Conservation (phyloP, 108 stramenopile species). For the Poteriospumella lacustris region DNA sequence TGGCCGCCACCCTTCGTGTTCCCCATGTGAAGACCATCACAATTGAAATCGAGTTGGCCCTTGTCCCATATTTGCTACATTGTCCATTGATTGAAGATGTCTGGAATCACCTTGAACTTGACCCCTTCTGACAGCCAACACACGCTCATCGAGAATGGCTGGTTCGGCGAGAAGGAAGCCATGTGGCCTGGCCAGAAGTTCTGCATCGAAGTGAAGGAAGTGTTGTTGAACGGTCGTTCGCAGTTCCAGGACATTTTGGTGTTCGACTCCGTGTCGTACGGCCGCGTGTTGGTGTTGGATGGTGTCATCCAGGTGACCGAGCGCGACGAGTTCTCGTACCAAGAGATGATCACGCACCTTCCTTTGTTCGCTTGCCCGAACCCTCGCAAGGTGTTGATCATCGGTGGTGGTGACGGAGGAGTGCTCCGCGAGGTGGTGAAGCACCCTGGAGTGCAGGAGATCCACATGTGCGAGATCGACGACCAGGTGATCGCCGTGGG, state of each 20-base stretch:
- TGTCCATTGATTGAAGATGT: too few species aligned
- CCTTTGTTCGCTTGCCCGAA: slow-evolving; percentile 79
- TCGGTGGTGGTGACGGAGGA: slow-evolving; percentile 97
- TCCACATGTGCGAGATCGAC: slow-evolving; percentile 94
- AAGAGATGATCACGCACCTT: slow-evolving; percentile 95
- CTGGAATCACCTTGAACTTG: too few species aligned
- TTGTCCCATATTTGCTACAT: too few species aligned
- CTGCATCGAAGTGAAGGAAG: slow-evolving; percentile 48
- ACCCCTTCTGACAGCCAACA: slow-evolving; percentile 14
- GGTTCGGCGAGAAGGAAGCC: slow-evolving; percentile 73
- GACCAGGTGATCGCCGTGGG: slow-evolving; percentile 62
- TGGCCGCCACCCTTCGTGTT: too few species aligned
- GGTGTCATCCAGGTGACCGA: slow-evolving; percentile 91
- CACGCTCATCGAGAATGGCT: slow-evolving; percentile 53
- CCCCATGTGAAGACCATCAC: too few species aligned
- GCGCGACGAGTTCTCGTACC: slow-evolving; percentile 87
- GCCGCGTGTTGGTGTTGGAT: slow-evolving; percentile 88
- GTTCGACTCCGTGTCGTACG: slow-evolving; percentile 80
- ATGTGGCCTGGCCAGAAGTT: slow-evolving; percentile 72
- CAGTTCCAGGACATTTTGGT: slow-evolving; percentile 82
- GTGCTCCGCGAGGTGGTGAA: slow-evolving; percentile 83
- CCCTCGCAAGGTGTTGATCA: slow-evolving; percentile 70
- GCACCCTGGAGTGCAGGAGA: slow-evolving; percentile 73
- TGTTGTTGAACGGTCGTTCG: slow-evolving; percentile 60
- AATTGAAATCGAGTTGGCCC: too few species aligned